These are phyloP conservation scores for Leucogyrophana mollusca DNA, from an alignment of 768 basidiomycete genomes.

Conservation along the genomic window DNA sequence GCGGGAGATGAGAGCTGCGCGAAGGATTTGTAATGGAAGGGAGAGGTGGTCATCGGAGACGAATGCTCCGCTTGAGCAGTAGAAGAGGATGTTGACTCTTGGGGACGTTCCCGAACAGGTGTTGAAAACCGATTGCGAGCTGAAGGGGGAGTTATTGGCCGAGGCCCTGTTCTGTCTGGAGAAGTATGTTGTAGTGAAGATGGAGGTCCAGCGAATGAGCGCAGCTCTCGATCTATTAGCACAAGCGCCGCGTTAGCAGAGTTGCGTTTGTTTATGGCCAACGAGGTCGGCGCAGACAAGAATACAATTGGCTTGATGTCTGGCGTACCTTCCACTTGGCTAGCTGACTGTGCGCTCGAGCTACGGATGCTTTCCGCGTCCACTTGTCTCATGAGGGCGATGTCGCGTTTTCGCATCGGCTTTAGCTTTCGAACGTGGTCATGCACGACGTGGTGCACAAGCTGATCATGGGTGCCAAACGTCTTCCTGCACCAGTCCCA, in stretches of 20 bases:
- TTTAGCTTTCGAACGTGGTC: conserved; percentile 45
- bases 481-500: conserved; percentile 55
- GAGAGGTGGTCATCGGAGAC: too few species aligned
- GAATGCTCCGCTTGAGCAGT: too few species aligned
- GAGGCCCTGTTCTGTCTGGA: too few species aligned
- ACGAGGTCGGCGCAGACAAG: conserved; percentile 29
- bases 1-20: conserved; percentile 21
- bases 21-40: conserved; percentile 11
- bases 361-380: conserved; percentile 36
- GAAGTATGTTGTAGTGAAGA: too few species aligned
- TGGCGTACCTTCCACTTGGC: not conserved
- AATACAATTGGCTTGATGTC: too few species aligned
- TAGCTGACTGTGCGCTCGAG: conserved; percentile 12
- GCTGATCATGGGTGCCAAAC: conserved; percentile 36
- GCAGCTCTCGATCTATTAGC: too few species aligned
- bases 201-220: too few species aligned
- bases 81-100: not conserved
- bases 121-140: not conserved
- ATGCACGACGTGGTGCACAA: conserved; percentile 44
- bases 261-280: conserved; percentile 32
- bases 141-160: not conserved
- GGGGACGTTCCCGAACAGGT: too few species aligned
- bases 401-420: conserved; percentile 45
- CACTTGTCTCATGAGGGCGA: conserved; percentile 36
- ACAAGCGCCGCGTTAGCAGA: too few species aligned